Base-by-base conservation (phyloP, 805 yeast genomes). In the Cyberlindnera mrakii region DNA sequence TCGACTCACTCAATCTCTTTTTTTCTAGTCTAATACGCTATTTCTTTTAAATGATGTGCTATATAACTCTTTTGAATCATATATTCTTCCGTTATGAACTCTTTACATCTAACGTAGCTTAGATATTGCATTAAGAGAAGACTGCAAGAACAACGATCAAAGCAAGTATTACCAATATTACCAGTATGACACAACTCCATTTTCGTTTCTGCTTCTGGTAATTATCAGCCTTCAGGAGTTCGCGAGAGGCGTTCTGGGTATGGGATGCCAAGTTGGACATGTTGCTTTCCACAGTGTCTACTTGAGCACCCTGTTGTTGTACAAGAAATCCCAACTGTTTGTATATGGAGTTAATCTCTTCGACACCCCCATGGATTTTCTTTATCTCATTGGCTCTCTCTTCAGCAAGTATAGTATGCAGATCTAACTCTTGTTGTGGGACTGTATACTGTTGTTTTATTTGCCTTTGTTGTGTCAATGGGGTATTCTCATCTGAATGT, bases 221-320 rank as follows among this genome's bases (percentile, higher is more conserved):
- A 39, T 79, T 78, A 49, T 88, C 79, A 5, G 96, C 96, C 54
- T 78, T 80, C 9, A 61, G 62, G 39, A 90, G 69, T 56, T 89
- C 95, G 17, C 75, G 72, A 27, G 78, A 73, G 0, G 96, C 96
- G 42, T 73, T 73, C 43, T 80, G 82, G 6, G 86, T 75, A 54
- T 85, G 82, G 18, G 68, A 72, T 6, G 81, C 77, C 46, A 83
- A 67, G 37, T 74, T 77, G 20, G 80, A 64, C 36, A 90, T 70
- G 62, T 88, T 88, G 48, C 82, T 87, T 57, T 88, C 96, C 15
- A 90, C 78, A 0, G 89, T 78, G 56, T 88, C 95, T 15, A 90
- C 72, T 51, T 85, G 89, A 27, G 76, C 80, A 6, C 96, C 96
- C 59, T 90, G 97, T 60, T 87, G 90, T 41, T 74, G 70, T 2